These are phyloP conservation scores for Backusella westeae DNA, from an alignment of 192 early-diverging fungal species.

Conservation along the genomic window DNA sequence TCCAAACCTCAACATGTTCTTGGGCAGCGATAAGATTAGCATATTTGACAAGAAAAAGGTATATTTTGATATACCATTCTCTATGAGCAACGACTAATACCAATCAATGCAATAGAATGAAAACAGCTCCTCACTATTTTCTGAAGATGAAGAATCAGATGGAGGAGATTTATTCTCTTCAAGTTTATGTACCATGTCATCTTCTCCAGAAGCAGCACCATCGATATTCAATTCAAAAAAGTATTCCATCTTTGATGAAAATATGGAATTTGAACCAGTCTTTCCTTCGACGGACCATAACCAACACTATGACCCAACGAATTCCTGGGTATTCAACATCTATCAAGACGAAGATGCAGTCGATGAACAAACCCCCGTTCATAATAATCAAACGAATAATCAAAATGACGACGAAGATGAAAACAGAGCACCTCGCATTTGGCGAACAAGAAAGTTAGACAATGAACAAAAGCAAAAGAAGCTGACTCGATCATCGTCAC, in stretches of 20 bases:
- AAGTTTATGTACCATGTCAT: background rate
- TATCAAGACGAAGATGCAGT: background rate
- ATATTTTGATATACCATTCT: background rate
- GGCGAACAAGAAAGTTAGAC: background rate
- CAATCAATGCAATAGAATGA: background rate
- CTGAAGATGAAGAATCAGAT: conserved; percentile 7
- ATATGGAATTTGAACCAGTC: background rate
- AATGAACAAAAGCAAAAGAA: background rate
- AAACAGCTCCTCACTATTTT: background rate
- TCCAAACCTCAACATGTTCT: conserved; percentile 6
- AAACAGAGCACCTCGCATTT: background rate
- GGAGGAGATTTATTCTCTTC: conserved; percentile 12
- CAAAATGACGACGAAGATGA: background rate
- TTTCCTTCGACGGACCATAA: background rate
- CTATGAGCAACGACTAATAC: background rate
- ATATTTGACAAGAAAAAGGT: conserved; percentile 10
- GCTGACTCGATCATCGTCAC: background rate
- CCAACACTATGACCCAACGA: background rate
- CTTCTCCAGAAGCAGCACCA: background rate
- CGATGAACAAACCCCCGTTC: background rate
- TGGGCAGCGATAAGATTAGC: conserved; percentile 4
- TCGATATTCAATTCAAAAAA: background rate
- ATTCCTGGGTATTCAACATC: background rate
- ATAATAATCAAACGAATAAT: background rate
- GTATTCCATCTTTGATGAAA: conserved; percentile 6